Conservation (phyloP, 2,329 filamentous ascomycete species). For the Aspergillus versicolor region DNA sequence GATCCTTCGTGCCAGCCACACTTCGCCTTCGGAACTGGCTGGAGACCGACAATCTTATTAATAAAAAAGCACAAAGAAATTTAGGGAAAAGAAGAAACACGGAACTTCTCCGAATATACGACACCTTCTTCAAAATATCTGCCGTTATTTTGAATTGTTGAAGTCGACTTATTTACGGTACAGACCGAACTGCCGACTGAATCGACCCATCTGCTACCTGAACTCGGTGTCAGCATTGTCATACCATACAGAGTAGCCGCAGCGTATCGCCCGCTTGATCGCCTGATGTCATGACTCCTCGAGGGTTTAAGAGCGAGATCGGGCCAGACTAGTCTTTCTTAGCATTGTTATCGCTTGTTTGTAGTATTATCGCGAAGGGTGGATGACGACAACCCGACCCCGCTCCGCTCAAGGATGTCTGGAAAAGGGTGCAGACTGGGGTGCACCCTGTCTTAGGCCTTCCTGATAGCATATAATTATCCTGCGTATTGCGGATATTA, state of each 20-base stretch:
- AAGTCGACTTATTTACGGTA: neutral
- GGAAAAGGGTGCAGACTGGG: neutral
- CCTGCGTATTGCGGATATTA: neutral
- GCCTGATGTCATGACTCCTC: conserved; percentile 15
- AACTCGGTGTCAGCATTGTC: conserved; percentile 1
- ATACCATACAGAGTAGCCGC: conserved; percentile 1
- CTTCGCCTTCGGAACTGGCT: conserved; percentile 11
- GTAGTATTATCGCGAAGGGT: neutral
- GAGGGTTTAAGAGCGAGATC: neutral
- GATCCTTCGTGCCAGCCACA: conserved; percentile 20
- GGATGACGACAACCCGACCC: conserved; percentile 3
- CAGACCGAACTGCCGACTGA: conserved; percentile 1
- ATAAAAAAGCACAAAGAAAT: neutral
- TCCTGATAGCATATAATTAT: neutral
- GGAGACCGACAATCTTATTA: conserved; percentile 7
- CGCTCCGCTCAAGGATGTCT: conserved; percentile 1
- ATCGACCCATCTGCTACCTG: conserved; percentile 3
- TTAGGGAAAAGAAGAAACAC: neutral
- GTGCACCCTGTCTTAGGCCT: neutral
- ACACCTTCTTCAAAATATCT: too few relatives aligned
- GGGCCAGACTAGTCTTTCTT: neutral
- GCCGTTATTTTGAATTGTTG: neutral
- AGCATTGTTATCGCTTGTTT: neutral
- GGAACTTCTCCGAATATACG: neutral
- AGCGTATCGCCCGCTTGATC: conserved; percentile 1